phyloP scores from a whole-genome alignment of 2,329 filamentous ascomycete species.

The Polychaeton citri region DNA sequence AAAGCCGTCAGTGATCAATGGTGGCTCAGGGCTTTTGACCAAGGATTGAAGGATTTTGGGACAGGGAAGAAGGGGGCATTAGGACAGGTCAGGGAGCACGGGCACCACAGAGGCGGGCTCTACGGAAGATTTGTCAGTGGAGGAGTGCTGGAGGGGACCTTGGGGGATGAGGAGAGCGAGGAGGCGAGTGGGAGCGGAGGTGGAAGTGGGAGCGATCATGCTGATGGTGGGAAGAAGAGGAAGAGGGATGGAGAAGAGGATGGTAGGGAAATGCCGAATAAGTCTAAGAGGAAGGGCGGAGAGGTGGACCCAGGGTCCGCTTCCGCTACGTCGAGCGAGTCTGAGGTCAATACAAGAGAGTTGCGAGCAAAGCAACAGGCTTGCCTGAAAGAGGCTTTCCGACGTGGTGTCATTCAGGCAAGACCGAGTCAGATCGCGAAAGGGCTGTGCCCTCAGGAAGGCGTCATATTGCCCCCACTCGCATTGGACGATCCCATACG shows the following conservation, averaged over 20 bases:
- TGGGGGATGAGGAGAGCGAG: conserved; percentile 23
- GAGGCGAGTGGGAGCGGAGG: conserved; percentile 5
- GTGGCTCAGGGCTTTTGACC: conserved; percentile 94
- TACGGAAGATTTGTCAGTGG: conserved; percentile 80
- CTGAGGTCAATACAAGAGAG: background rate
- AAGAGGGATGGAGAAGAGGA: conserved; percentile 6
- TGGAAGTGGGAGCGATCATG: conserved; percentile 2
- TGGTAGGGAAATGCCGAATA: conserved; percentile 5
- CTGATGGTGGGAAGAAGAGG: conserved; percentile 2
- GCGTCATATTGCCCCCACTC: background rate
- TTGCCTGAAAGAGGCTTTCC: conserved; percentile 1
- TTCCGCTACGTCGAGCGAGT: too few relatives aligned
- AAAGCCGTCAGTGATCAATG: conserved; percentile 63
- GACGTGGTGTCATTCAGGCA: conserved; percentile 2
- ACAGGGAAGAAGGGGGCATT: conserved; percentile 46
- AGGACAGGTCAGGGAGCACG: conserved; percentile 33
- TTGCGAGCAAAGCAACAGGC: background rate
- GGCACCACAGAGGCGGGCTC: conserved; percentile 41
- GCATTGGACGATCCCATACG: background rate
- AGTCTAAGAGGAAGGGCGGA: conserved; percentile 1
- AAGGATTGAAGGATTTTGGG: conserved; percentile 66
- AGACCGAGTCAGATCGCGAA: conserved; percentile 1
- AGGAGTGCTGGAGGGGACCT: conserved; percentile 60
- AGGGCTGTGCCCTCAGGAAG: background rate
- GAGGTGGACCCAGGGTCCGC: too few relatives aligned